These are phyloP conservation scores for Russula dissimulans DNA, from an alignment of 768 basidiomycete genomes.

Conservation along the genomic window DNA sequence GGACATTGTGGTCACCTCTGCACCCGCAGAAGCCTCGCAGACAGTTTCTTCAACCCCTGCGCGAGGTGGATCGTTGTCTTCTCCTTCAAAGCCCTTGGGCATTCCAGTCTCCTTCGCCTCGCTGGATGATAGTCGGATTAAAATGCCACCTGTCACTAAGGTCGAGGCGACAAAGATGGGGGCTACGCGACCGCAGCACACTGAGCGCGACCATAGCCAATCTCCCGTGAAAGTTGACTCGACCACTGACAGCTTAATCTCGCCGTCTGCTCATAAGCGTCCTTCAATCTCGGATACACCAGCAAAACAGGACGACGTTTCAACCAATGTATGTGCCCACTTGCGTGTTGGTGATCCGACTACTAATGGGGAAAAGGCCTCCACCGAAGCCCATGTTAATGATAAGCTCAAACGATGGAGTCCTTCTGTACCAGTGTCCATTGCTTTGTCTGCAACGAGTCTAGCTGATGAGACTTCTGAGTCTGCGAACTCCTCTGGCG, in stretches of 20 bases:
- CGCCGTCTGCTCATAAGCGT: conserved; percentile 5
- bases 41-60: neutral
- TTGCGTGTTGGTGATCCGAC: neutral
- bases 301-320: conserved; percentile 11
- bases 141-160: neutral
- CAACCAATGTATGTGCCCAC: conserved; percentile 4
- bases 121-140: neutral
- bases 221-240: conserved; percentile 59
- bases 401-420: conserved; percentile 8
- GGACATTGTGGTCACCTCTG: conserved; percentile 12
- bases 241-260: conserved; percentile 31
- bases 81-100: neutral
- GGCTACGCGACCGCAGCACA: neutral
- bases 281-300: neutral
- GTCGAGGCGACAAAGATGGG: neutral
- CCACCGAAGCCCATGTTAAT: neutral
- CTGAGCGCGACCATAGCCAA: conserved; percentile 38
- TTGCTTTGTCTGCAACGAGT: neutral
- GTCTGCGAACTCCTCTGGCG: neutral
- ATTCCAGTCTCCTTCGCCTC: neutral
- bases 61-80: neutral
- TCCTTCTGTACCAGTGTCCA: conserved; percentile 9
- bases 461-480: conserved; percentile 7
- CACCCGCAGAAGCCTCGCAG: neutral
- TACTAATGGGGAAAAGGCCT: conserved; percentile 2